Percentiles rank a stretch among this genome's conserved stretches.
Evolutionary conservation across 345 rosid species (phyloP).

Genomic region (Pugionium dolabratum): DNA sequence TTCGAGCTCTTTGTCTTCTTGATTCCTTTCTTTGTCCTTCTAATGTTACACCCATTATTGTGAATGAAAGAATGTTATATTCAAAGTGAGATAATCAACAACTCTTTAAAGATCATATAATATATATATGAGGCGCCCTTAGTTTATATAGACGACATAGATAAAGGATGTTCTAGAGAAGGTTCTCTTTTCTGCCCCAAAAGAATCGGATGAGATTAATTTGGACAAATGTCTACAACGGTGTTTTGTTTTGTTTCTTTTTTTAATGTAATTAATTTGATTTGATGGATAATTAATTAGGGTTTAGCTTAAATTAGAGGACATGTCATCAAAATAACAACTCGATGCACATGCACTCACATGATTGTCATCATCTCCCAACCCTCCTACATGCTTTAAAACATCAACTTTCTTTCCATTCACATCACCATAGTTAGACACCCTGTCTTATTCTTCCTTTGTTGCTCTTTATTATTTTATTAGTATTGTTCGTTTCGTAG

Average conservation of each 20-base stretch:
- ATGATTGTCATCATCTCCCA: constrained; percentile 59
- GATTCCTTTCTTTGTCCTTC: constrained; percentile 39
- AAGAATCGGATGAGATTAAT: constrained; percentile 44
- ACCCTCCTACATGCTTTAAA: constrained; percentile 43
- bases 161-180: constrained; percentile 30
- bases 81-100: background rate
- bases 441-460: constrained; percentile 39
- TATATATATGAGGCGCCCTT: constrained; percentile 33
- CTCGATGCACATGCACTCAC: constrained; percentile 93
- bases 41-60: constrained; percentile 38
- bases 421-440: constrained; percentile 34
- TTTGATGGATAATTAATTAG: constrained; percentile 52
- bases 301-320: constrained; percentile 37
- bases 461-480: constrained; percentile 6
- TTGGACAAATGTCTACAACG: constrained; percentile 52
- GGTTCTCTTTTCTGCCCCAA: constrained; percentile 29
- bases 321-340: constrained; percentile 52
- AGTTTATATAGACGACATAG: constrained; percentile 19
- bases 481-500: too few species aligned
- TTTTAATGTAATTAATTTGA: constrained; percentile 31
- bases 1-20: constrained; percentile 42
- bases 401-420: constrained; percentile 41
- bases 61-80: constrained; percentile 9
- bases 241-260: constrained; percentile 27
- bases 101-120: constrained; percentile 12